Percentiles rank a stretch among this genome's conserved stretches.
phyloP scores from a whole-genome alignment of 306 rosid genomes.

The Ochetophila trinervis region DNA sequence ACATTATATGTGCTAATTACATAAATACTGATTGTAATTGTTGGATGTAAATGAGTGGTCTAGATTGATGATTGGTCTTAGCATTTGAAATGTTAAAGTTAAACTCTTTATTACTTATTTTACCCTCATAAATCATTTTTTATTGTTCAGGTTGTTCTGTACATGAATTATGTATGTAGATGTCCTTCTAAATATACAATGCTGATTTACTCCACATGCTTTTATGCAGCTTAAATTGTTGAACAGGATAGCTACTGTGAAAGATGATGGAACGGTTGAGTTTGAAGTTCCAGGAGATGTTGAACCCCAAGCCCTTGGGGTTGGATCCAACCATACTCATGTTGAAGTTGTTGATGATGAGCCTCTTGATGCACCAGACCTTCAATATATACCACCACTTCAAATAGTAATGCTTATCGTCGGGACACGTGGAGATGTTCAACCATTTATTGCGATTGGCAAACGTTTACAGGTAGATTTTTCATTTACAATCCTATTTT shows the following conservation, averaged over 20 bases:
- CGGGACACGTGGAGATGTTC: constrained; percentile 99
- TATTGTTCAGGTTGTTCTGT: constrained; percentile 1
- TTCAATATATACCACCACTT: constrained; percentile 65
- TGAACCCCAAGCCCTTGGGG: constrained; percentile 48
- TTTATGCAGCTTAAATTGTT: constrained; percentile 73
- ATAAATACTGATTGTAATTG: too few relatives aligned
- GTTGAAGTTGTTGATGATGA: constrained; percentile 46
- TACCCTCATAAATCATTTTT: background rate
- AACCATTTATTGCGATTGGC: constrained; percentile 92
- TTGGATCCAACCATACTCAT: constrained; percentile 27
- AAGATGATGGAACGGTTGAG: constrained; percentile 90
- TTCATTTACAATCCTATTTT: background rate
- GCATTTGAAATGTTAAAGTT: constrained; percentile 2
- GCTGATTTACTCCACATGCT: constrained; percentile 15
- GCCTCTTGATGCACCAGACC: constrained; percentile 55
- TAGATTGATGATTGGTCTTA: background rate
- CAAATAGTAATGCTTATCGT: constrained; percentile 89
- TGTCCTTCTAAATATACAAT: background rate
- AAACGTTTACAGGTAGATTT: constrained; percentile 84
- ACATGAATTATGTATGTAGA: background rate
- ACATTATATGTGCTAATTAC: background rate
- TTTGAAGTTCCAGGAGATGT: constrained; percentile 83
- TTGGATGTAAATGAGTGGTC: background rate
- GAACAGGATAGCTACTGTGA: constrained; percentile 86
- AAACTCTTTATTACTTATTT: background rate